Base-by-base conservation (phyloP, 345 rosid genomes). In the Erodium maritimum region DNA sequence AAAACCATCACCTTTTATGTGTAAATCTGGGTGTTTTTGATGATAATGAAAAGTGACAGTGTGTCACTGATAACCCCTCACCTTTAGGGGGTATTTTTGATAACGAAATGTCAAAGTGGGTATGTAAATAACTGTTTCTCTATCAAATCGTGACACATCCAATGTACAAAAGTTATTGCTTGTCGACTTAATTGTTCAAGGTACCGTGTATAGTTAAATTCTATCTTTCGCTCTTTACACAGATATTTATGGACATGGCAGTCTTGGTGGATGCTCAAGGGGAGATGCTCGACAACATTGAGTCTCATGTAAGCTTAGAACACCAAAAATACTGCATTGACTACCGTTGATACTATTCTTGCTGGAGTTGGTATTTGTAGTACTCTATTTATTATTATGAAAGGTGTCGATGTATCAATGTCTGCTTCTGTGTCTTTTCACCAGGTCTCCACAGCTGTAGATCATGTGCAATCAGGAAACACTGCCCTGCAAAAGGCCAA, bases 181-280 rank as follows among this genome's bases (percentile, higher is more conserved):
- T 29, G 34, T 29, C 34, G 34, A 29, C 5, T 3, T 8, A 29
- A 29, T 29, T 29, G 37, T 29, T 29, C 9, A 5, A 29, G 37
- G 9, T 29, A 54, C 37, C 62, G 12, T 19, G 17, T 55, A 14
- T 64, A 1, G 23, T 54, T 6, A 18, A 33, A 57, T 62, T 42
- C 23, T 58, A 54, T 51, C 53, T 23, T 1, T 17, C 14, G 3
- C 12, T 3, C 12, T 42, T 13, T 37, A 33, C 67, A 76, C 88
- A 93, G 99, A 71, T 87, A 67, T 94, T 87, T 76, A 71, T 90
- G 54, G 97, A 94, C 65, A 90, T 94, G 87, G 97, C 97, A 0
- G 99, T 90, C 55, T 64, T 94, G 74, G 97, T 90, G 51, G 91
- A 94, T 57, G 88, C 91, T 50, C 97, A 90, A 57, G 96, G 97